Evolutionary conservation across 257 asterid species (phyloP), one percentile per base, ranked within the genome.

Genomic region (Capsicum pubescens): DNA sequence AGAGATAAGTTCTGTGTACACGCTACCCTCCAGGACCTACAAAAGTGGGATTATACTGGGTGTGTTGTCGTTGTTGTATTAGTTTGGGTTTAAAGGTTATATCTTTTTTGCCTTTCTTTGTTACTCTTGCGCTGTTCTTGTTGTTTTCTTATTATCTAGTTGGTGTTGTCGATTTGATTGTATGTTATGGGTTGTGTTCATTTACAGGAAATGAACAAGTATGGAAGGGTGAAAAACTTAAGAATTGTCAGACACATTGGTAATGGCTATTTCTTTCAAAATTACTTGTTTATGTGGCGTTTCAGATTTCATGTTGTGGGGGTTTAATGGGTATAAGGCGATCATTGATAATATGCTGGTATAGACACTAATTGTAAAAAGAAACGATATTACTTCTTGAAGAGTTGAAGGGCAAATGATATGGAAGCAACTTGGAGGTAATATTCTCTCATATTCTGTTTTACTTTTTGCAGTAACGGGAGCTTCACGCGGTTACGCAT

Each of bases 401-500:
- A 13, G 61, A 74, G 0, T 50, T 74, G 61, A 36, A 9, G 26
- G 0, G 35, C 35, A 39, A 9, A 42, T 39, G 54, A 69, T 39
- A 69, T 68, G 26, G 26, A 0, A 68, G 77, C 52, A 68, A 68
- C 77, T 68, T 68, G 26, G 78, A 69, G 81, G n/a, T 74, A 50
- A 50, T 21, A 50, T 13, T 17, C 19, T 74, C 44, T 74, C 81
- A 74, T 13, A 50, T 21, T 44, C 12, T 72, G 19, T 76, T 66
- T 55, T 14, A 26, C 32, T 68, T 76, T 83, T 84, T 87, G 85
- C 92, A 95, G 99, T 95, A 81, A 95, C 99, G 9, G 98, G 98
- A 56, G 99, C 98, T 72, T 97, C 98, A 36, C 88, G 97, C 50
- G 98, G 98, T 76, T 94, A 95, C 89, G 99, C 93, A 71, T 97